Evolutionary conservation across 2,329 filamentous ascomycete genomes (phyloP).

Genomic region (Monosporascus ibericus): DNA sequence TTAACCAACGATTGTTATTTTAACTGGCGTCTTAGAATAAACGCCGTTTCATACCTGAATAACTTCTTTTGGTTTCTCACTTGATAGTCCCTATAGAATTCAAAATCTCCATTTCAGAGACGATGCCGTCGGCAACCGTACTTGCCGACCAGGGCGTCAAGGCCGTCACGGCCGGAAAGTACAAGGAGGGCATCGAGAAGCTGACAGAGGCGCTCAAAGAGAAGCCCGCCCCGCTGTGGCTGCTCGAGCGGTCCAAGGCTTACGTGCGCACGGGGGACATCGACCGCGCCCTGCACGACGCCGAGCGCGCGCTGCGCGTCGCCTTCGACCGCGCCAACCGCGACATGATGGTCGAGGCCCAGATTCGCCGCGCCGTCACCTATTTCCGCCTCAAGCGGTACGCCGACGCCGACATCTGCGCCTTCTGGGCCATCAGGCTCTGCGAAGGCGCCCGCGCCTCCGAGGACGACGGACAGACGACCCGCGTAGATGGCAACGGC

Average conservation of each 20-base stretch:
- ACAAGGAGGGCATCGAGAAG: constrained; percentile 58
- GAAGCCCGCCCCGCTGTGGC: constrained; percentile 67
- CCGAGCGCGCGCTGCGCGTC: constrained; percentile 57
- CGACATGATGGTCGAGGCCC: constrained; percentile 71
- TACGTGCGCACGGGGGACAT: constrained; percentile 60
- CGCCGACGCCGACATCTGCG: constrained; percentile 69
- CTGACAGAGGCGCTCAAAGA: constrained; percentile 62
- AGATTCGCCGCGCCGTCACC: constrained; percentile 72
- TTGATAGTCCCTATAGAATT: not conserved
- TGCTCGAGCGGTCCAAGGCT: constrained; percentile 75
- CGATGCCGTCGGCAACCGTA: constrained; percentile 44
- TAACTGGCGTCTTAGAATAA: not conserved
- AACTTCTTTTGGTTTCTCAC: not conserved
- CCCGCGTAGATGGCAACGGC: constrained; percentile 37
- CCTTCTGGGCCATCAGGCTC: constrained; percentile 49
- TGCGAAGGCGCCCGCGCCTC: constrained; percentile 30
- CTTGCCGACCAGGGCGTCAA: constrained; percentile 57
- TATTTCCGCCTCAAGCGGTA: constrained; percentile 64
- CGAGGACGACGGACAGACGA: constrained; percentile 31
- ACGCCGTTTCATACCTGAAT: not conserved
- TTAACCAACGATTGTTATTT: not conserved
- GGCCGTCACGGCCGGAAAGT: constrained; percentile 58
- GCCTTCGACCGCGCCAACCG: constrained; percentile 65
- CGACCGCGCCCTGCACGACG: constrained; percentile 62
- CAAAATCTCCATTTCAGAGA: constrained; percentile 1